Evolutionary conservation across 1,139 yeast species (phyloP).

Genomic region (Candida frijolesensis): DNA sequence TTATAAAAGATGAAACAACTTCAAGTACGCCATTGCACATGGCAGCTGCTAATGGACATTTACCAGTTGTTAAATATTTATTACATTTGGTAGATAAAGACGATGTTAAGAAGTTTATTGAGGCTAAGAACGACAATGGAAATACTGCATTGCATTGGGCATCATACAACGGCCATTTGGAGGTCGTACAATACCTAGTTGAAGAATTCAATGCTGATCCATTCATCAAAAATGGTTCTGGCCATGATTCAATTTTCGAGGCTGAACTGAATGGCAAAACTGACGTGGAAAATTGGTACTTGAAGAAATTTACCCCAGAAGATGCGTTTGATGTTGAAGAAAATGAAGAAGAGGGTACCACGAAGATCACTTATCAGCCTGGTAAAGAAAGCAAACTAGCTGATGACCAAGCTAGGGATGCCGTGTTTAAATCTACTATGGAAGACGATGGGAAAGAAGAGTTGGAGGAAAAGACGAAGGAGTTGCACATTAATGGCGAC

Average conservation of each 20-base stretch:
- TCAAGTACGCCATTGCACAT: slow-evolving; percentile 82
- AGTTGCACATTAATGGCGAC: slow-evolving; percentile 5
- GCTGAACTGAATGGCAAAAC: slow-evolving; percentile 75
- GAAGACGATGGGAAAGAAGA: slow-evolving; percentile 10
- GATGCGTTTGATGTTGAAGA: slow-evolving; percentile 50
- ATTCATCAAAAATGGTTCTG: slow-evolving; percentile 68
- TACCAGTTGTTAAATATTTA: slow-evolving; percentile 64
- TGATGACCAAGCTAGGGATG: slow-evolving; percentile 42
- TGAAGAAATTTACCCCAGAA: slow-evolving; percentile 72
- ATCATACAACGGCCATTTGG: slow-evolving; percentile 79
- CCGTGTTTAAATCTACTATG: slow-evolving; percentile 18
- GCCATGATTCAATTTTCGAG: slow-evolving; percentile 84
- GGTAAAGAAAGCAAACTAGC: slow-evolving; percentile 53
- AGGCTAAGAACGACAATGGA: slow-evolving; percentile 72
- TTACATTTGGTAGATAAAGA: slow-evolving; percentile 49
- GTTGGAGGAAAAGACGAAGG: slow-evolving; percentile 9
- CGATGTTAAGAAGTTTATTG: slow-evolving; percentile 51
- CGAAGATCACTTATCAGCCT: slow-evolving; percentile 48
- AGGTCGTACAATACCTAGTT: slow-evolving; percentile 67
- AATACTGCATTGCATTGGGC: slow-evolving; percentile 98
- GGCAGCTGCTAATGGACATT: slow-evolving; percentile 94
- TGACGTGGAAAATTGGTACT: slow-evolving; percentile 70
- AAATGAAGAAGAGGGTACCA: slow-evolving; percentile 37
- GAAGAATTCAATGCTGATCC: slow-evolving; percentile 81
- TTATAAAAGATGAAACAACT: slow-evolving; percentile 64